These are phyloP conservation scores for Aciculosporium take DNA, from an alignment of 2,329 filamentous ascomycete genomes.

Conservation along the genomic window DNA sequence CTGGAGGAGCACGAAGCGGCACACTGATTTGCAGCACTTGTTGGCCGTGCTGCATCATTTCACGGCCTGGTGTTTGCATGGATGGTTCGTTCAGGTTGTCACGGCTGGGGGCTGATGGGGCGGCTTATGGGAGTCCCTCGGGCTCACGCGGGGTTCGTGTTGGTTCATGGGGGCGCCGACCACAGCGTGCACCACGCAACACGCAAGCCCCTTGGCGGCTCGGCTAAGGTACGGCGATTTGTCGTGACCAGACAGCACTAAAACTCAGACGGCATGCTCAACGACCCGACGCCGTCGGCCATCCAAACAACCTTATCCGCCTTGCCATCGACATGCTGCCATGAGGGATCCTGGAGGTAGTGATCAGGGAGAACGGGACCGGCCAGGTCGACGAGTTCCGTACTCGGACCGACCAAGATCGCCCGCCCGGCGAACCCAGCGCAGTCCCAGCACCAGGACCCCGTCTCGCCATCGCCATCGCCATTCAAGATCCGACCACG, in stretches of 20 bases:
- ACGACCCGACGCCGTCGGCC: slow-evolving; percentile 13
- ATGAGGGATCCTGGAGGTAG: slow-evolving; percentile 25
- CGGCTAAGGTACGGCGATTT: slow-evolving; percentile 28
- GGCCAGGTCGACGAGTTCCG: slow-evolving; percentile 20
- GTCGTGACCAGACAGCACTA: slow-evolving; percentile 18
- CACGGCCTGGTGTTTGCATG: neutral
- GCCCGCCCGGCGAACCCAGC: slow-evolving; percentile 18
- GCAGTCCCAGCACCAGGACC: slow-evolving; percentile 14
- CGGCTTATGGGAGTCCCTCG: neutral
- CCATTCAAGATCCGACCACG: slow-evolving; percentile 18
- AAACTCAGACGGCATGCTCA: slow-evolving; percentile 22
- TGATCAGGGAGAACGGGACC: slow-evolving; percentile 23
- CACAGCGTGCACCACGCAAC: neutral
- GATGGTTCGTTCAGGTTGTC: neutral
- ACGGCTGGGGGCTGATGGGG: neutral
- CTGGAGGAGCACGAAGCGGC: neutral
- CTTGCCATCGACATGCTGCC: slow-evolving; percentile 25
- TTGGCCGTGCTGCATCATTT: neutral
- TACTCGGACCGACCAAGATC: slow-evolving; percentile 19
- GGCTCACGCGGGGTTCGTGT: no score
- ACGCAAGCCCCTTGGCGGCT: slow-evolving; percentile 6
- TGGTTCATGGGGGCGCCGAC: neutral
- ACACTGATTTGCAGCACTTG: neutral
- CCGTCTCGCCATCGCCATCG: slow-evolving; percentile 20
- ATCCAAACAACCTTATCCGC: slow-evolving; percentile 19